Evolutionary conservation across 192 early-diverging fungal species (phyloP).

Genomic region (Backusella parvicylindrica): DNA sequence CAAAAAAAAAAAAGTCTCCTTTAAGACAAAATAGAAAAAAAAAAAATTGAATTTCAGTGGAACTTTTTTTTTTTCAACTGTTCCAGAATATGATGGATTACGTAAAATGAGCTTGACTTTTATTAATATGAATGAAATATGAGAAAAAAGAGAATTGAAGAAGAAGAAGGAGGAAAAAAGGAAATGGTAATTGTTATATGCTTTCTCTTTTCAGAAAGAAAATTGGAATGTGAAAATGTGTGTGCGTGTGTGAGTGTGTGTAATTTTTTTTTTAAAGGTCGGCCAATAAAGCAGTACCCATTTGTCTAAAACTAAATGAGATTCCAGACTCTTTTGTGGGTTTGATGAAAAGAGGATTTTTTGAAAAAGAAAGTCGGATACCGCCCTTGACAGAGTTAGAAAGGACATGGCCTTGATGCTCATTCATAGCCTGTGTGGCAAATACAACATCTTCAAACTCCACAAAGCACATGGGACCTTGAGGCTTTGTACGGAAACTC

Average conservation of each 20-base stretch:
- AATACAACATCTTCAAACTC: constrained; percentile 96
- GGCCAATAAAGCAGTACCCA: constrained; percentile 12
- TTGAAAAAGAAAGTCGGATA: constrained; percentile 93
- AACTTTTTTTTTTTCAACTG: neutral
- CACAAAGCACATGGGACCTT: constrained; percentile 99
- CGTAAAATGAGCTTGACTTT: neutral
- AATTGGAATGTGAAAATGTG: neutral
- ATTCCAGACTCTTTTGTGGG: constrained; percentile 8
- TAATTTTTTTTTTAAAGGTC: neutral
- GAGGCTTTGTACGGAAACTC: constrained; percentile 83
- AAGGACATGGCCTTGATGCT: constrained; percentile 83
- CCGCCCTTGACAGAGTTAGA: constrained; percentile 89
- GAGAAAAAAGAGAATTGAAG: neutral
- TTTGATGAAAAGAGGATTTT: constrained; percentile 79
- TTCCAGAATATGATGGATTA: neutral
- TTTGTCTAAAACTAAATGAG: constrained; percentile 6
- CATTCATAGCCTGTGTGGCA: constrained; percentile 86
- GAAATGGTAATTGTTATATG: neutral
- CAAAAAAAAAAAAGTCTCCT: neutral
- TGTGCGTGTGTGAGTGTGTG: neutral
- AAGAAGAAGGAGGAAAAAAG: neutral
- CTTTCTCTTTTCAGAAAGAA: neutral
- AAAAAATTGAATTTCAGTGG: neutral
- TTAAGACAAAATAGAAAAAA: neutral
- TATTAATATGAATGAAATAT: constrained; percentile 4